Evolutionary conservation across 495 filamentous ascomycete species (phyloP).

Genomic region (Tuber calosporum): DNA sequence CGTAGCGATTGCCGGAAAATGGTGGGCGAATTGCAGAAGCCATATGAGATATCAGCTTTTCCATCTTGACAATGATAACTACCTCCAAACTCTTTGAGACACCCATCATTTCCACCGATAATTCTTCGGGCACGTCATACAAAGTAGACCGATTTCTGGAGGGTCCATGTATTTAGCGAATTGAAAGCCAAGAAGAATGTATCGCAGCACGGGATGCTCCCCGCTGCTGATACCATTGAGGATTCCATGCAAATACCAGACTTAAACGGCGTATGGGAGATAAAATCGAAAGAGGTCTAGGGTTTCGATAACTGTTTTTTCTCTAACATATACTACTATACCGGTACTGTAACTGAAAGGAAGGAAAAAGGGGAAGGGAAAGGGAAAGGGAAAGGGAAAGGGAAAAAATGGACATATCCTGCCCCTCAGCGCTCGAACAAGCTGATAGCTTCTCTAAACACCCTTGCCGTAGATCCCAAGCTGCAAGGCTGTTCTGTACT

Average conservation of each 20-base stretch:
- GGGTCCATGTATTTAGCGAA: not conserved
- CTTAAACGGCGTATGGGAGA: not conserved
- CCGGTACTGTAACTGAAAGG: not conserved
- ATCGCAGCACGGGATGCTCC: not conserved
- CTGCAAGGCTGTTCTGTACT: constrained; percentile 16
- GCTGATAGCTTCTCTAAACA: not conserved
- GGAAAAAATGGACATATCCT: not conserved
- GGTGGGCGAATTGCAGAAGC: not conserved
- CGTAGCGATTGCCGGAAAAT: constrained; percentile 11
- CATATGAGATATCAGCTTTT: not conserved
- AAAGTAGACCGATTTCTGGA: not conserved
- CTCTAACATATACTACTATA: not conserved
- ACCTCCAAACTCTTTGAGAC: not conserved
- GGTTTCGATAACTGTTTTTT: not conserved
- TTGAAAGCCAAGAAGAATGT: not conserved
- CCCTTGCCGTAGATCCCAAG: constrained; percentile 25
- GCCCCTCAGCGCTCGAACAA: not conserved
- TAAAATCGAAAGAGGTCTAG: not conserved
- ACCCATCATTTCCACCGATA: not conserved
- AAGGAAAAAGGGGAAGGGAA: not conserved
- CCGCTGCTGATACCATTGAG: not conserved
- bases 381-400: not conserved
- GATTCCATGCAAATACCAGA: not conserved
- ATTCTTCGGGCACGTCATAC: not conserved
- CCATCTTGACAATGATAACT: not conserved